Evolutionary conservation across 176 grass and related monocot species (phyloP), one percentile per base, ranked within the genome.

Genomic region (Alloteropsis semialata): DNA sequence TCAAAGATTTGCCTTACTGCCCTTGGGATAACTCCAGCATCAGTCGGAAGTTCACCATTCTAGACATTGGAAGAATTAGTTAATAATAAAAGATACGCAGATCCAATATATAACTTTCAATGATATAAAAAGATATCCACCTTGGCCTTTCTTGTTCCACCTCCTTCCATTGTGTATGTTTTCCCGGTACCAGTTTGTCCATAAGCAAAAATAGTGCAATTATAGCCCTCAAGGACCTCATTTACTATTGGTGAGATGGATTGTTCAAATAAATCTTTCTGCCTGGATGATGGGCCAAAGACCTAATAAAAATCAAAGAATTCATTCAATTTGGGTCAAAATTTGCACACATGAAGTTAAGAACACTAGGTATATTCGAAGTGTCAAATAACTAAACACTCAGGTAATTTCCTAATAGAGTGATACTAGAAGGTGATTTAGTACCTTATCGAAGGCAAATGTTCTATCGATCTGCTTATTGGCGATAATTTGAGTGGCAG

Each of bases 151-250:
- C 91, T 92, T 59, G 93, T 96, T 38, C 96, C 94, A 77, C 94
- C 97, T 70, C 97, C 97, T 86, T 99, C 97, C 97, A 99, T 99
- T 41, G 97, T 99, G 51, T 99, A 99, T 30, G 97, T 99, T 85
- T 99, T 99, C 17, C 97, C 97, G 0, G 97, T 99, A 73, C 97
- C 97, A 17, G 97, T 99, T 76, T 99, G 97, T 1, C 97, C 97
- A 83, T 99, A 99, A 17, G 97, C 97, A n/a, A 99, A 99, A 87
- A 99, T 99, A 59, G 97, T 99, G 74, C 97, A 99, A 65, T 99
- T 99, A 58, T 99, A 99, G 61, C 97, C 97, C 58, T 99, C 97
- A 75, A 99, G 93, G 66, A 99, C 97, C 74, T 99, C 97, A 92
- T 99, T 84, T 42, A 99, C 97, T 75, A 99, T 96, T 4, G 97